Base-by-base conservation (phyloP, 352 stramenopile species). In the Phytophthora fragariae region DNA sequence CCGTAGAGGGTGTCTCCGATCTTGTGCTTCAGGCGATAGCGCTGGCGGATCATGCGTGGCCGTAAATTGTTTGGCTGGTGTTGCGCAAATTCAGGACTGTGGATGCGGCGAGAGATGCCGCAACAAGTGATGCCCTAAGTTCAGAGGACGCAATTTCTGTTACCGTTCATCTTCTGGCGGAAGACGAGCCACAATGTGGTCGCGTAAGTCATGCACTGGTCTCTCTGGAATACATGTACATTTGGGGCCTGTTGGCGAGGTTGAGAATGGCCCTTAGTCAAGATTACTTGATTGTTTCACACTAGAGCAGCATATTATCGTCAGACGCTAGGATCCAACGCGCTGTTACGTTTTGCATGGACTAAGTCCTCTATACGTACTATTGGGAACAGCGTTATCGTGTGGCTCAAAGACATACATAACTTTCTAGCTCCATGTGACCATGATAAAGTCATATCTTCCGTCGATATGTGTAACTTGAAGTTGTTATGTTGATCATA, bases 1-100 rank as follows among this genome's bases (percentile, higher is more conserved):
- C 77, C 80, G 53, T 80, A 87, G 39, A 85, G 68, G 1, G 80
- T 69, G n/a, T 75, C 50, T n/a, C 68, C 66, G 39, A 87, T 57
- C 50, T 71, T 76, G 21, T 62, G 33, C 10, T 69, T 65, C 15
- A 79, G 39, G 46, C 68, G 68, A 54, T 70, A 79, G 11, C 66
- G 66, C 10, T 73, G 41, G 44, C 50, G 65, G 19, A 78, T 57
- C 69, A 76, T 76, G 44, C 8, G 14, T n/a, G 17, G 41, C 6
- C 8, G 41, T n/a, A 8, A 19, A 8, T 50, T 15, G 5, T 50
- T 50, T 21, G 44, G 6, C 8, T 10, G 14, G 44, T 50, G 15
- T 14, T 6, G 44, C 15, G 44, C 44, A 8, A 50, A 50, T 50
- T 50, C 0, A 50, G n/a, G n/a, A 50, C 14, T 50, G 44, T 50